These are phyloP conservation scores for Saccharum spontaneum DNA, from an alignment of 176 grass and related monocot genomes.

Conservation along the genomic window DNA sequence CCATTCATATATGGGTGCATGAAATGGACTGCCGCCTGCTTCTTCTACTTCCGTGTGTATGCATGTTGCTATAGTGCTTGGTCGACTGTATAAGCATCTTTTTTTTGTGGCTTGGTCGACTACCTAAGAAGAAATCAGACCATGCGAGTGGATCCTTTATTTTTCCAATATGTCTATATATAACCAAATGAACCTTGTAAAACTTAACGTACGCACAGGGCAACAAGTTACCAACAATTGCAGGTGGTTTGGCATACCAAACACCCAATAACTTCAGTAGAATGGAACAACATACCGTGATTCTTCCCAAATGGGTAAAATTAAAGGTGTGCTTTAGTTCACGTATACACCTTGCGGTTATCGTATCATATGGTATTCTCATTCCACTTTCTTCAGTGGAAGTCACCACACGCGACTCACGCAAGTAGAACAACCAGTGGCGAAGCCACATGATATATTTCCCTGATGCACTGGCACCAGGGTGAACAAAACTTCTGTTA, in stretches of 20 bases:
- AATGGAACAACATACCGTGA: neutral
- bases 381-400: neutral
- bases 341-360: neutral
- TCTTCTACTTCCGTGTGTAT: neutral
- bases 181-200: neutral
- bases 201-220: neutral
- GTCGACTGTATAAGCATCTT: neutral
- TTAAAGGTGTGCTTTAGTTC: neutral
- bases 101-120: neutral
- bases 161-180: neutral
- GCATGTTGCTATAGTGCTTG: neutral
- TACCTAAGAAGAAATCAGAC: neutral
- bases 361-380: neutral
- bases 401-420: neutral
- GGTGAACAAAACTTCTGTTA: neutral
- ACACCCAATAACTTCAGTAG: neutral
- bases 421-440: neutral
- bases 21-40: neutral
- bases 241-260: neutral
- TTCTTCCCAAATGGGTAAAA: no score
- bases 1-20: neutral
- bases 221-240: neutral
- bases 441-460: neutral
- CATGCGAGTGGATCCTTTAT: neutral
- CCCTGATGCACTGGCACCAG: neutral